Conservation (phyloP, 345 rosid genomes). For the Raphanus raphanistrum region DNA sequence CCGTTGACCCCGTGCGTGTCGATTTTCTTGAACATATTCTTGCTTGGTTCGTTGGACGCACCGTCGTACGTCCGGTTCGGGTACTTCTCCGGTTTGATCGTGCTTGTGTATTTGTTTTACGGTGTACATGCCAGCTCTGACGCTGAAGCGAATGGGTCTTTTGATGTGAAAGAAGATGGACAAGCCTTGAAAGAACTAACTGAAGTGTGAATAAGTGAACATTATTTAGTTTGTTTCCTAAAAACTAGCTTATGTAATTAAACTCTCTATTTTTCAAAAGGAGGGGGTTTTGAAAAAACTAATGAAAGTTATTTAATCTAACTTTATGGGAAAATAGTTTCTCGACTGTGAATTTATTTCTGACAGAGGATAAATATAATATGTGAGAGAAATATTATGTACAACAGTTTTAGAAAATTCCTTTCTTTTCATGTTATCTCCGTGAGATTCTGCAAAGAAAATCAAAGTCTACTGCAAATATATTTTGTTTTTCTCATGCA, state of each 20-base stretch:
- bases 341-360: background rate
- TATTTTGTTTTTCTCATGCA: background rate
- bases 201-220: slow-evolving; percentile 51
- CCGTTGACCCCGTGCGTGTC: slow-evolving; percentile 87
- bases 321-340: background rate
- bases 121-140: slow-evolving; percentile 93
- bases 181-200: slow-evolving; percentile 45
- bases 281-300: slow-evolving; percentile 1
- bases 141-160: slow-evolving; percentile 56
- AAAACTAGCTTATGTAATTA: slow-evolving; percentile 15
- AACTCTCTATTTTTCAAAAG: slow-evolving; percentile 19
- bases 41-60: slow-evolving; percentile 70
- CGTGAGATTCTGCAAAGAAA: background rate
- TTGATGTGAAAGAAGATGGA: slow-evolving; percentile 46
- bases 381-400: background rate
- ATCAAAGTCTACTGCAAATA: background rate
- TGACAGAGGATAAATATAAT: background rate
- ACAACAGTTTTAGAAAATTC: background rate
- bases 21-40: slow-evolving; percentile 76
- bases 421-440: background rate
- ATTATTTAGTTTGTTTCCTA: background rate
- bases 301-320: background rate
- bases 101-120: slow-evolving; percentile 68
- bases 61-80: slow-evolving; percentile 71
- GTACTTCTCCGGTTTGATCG: slow-evolving; percentile 61